Base-by-base conservation (phyloP, 805 yeast species). In the Starmerella floricola region DNA sequence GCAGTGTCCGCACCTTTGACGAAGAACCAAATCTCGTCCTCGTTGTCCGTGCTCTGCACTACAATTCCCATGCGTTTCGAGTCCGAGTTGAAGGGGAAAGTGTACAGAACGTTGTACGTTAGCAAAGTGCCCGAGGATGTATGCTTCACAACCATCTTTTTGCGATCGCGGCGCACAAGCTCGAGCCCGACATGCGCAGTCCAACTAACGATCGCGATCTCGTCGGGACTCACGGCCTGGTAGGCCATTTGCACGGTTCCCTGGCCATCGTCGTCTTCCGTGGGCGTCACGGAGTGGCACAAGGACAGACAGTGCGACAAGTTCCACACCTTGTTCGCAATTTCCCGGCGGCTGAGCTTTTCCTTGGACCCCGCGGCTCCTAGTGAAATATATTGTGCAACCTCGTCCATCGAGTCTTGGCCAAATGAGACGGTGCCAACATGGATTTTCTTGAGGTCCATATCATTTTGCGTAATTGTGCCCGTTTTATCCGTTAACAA, bases 161-260 rank as follows among this genome's bases (percentile, higher is more conserved):
- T 71, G 44, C 98, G 73, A 59, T 91, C 98, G 54, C 99, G 74
- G 55, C 74, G 78, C 46, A 75, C 69, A 34, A 91, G 68, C 6
- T 86, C 73, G 28, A 91, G 66, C 0, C 98, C 99, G 24, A 87
- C 88, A 2, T 67, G 59, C 49, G 85, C 93, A 1, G 95, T 83
- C 64, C 85, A 91, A 55, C 79, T 79, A 16, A 91, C 97, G 49
- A 91, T 91, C 23, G 99, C 98, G 52, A 91, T 78, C 59, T 91
- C 99, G 65, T 91, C 99, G 0, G 99, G 99, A 0, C 96, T 87
- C 0, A 97, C 96, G 0, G 98, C 98, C 62, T 91, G 99, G 59
- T 87, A 91, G 2, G 85, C 72, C 17, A 29, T 26, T 18, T 20
- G 17, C 10, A 24, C 32, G 21, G 28, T 31, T 28, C 49, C 51